phyloP scores from a whole-genome alignment of 2,329 filamentous ascomycete genomes.

The Dothiorella sarmentorum region DNA sequence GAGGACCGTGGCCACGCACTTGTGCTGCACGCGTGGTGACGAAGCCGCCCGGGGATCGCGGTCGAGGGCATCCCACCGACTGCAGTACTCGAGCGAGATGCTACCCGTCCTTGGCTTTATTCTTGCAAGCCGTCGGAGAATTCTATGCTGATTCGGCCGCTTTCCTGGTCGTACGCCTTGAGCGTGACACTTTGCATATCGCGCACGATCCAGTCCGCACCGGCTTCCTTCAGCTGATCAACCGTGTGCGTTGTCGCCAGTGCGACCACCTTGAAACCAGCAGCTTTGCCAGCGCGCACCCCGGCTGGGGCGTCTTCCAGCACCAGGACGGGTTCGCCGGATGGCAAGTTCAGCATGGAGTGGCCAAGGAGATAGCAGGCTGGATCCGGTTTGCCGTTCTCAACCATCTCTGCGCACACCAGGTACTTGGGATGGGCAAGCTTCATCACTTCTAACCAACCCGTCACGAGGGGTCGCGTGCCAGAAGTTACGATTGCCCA shows the following conservation, averaged over 20 bases:
- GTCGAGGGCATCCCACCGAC: neutral
- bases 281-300: constrained; percentile 76
- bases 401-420: constrained; percentile 50
- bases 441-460: constrained; percentile 50
- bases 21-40: constrained; percentile 9
- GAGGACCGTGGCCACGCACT: neutral
- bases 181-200: constrained; percentile 74
- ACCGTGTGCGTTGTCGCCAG: constrained; percentile 78
- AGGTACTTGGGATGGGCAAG: constrained; percentile 46
- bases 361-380: constrained; percentile 47
- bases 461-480: constrained; percentile 46
- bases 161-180: constrained; percentile 50
- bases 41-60: neutral
- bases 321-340: constrained; percentile 59
- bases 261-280: constrained; percentile 81
- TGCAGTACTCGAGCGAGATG: constrained; percentile 6
- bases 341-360: constrained; percentile 38
- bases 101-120: constrained; percentile 24
- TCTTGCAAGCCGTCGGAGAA: constrained; percentile 57
- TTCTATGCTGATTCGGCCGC: constrained; percentile 63
- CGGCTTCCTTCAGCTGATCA: constrained; percentile 67
- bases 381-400: constrained; percentile 50
- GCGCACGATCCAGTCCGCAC: constrained; percentile 82
- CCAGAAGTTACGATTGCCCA: constrained; percentile 76
- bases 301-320: constrained; percentile 88